Conservation (phyloP, 2,329 filamentous ascomycete species). For the Microsporum audouinii region DNA sequence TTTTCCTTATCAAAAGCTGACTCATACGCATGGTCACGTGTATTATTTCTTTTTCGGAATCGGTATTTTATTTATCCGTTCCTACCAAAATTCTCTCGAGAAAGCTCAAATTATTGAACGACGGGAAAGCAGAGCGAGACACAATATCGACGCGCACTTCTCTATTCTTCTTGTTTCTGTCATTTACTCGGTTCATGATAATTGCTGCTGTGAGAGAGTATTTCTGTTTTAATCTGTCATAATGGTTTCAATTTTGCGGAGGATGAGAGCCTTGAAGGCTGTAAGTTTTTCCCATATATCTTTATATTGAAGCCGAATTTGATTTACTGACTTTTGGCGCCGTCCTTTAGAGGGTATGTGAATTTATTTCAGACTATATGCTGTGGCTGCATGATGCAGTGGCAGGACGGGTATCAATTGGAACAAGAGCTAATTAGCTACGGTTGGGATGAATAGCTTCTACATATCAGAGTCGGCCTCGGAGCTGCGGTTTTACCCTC, state of each 20-base stretch:
- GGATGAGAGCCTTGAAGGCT: constrained; percentile 61
- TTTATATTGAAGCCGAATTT: constrained; percentile 5
- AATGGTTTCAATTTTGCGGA: constrained; percentile 45
- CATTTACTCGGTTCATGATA: neutral
- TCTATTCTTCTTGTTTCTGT: neutral
- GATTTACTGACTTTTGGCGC: constrained; percentile 6
- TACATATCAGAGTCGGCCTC: constrained; percentile 58
- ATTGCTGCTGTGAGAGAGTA: neutral
- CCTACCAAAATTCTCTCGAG: constrained; percentile 6
- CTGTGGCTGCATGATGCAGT: neutral
- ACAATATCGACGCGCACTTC: neutral
- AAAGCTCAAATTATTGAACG: neutral
- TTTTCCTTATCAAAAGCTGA: constrained; percentile 3
- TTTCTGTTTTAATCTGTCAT: constrained; percentile 13
- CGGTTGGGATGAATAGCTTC: constrained; percentile 7
- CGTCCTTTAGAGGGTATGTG: constrained; percentile 22
- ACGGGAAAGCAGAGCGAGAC: neutral
- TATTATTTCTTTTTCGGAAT: neutral
- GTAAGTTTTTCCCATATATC: constrained; percentile 40
- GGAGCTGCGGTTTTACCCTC: constrained; percentile 68
- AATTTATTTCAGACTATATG: neutral
- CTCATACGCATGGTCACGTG: neutral
- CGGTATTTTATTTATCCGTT: neutral
- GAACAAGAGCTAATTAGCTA: neutral
- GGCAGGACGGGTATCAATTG: neutral